These are phyloP conservation scores for Sophora flavescens DNA, from an alignment of 306 rosid genomes.

Conservation along the genomic window DNA sequence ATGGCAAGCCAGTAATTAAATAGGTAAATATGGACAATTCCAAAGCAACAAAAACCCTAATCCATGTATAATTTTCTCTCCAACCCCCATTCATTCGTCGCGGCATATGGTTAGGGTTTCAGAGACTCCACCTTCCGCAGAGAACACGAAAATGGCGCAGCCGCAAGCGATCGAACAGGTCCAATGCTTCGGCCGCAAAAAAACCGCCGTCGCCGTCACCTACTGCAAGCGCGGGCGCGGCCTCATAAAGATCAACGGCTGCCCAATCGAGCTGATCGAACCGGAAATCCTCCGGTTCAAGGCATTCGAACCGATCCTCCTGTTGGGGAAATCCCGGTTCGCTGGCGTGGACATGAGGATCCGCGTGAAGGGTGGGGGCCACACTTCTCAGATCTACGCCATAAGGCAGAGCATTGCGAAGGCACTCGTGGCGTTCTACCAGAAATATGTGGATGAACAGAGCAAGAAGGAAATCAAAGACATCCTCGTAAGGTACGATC, in stretches of 20 bases:
- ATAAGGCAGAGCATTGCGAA: constrained; percentile 87
- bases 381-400: constrained; percentile 88
- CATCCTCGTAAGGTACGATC: constrained; percentile 72
- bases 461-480: constrained; percentile 94
- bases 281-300: constrained; percentile 90
- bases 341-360: constrained; percentile 81
- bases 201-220: constrained; percentile 90
- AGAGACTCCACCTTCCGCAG: neutral
- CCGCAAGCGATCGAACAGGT: constrained; percentile 61
- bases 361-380: constrained; percentile 84
- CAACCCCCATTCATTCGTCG: neutral
- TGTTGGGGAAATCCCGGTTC: constrained; percentile 74
- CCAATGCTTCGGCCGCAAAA: constrained; percentile 87
- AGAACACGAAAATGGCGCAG: constrained; percentile 28
- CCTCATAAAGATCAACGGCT: constrained; percentile 83
- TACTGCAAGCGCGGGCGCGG: constrained; percentile 89
- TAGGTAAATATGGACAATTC: neutral
- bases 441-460: constrained; percentile 89
- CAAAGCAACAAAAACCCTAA: constrained; percentile 25
- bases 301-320: constrained; percentile 81
- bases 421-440: constrained; percentile 82
- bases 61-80: neutral
- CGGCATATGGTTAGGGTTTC: constrained; percentile 35
- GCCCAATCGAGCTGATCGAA: constrained; percentile 80
- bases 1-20: neutral